phyloP scores from a whole-genome alignment of 805 yeast species.

The Yamadazyma kitorensis region DNA sequence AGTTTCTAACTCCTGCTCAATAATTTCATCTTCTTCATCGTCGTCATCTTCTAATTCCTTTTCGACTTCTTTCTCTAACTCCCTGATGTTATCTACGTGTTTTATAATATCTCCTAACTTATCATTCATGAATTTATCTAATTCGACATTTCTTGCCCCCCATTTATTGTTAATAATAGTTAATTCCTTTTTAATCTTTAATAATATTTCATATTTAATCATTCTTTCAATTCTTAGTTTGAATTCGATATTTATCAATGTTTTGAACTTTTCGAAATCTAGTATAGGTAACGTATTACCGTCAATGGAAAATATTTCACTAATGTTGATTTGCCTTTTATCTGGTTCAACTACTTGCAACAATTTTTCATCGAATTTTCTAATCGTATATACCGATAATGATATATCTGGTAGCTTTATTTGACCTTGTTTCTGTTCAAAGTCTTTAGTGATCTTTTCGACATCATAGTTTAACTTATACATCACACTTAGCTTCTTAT shows the following conservation, averaged over 20 bases:
- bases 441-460: slow-evolving; percentile 19
- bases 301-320: slow-evolving; percentile 25
- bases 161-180: slow-evolving; percentile 31
- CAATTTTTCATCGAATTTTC: slow-evolving; percentile 16
- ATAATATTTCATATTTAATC: slow-evolving; percentile 34
- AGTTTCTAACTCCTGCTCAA: slow-evolving; percentile 3
- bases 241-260: slow-evolving; percentile 32
- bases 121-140: slow-evolving; percentile 27
- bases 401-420: slow-evolving; percentile 26
- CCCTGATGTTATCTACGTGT: slow-evolving; percentile 27
- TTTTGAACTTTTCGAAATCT: slow-evolving; percentile 24
- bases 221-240: slow-evolving; percentile 28
- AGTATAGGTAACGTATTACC: slow-evolving; percentile 19
- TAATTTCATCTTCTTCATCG: slow-evolving; percentile 11
- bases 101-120: slow-evolving; percentile 23
- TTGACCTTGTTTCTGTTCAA: slow-evolving; percentile 20
- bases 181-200: slow-evolving; percentile 29
- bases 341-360: neutral
- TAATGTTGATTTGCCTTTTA: slow-evolving; percentile 10
- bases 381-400: slow-evolving; percentile 28
- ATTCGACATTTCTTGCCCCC: slow-evolving; percentile 29
- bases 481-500: slow-evolving; percentile 27
- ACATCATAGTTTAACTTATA: slow-evolving; percentile 24
- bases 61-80: slow-evolving; percentile 21
- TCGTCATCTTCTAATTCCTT: slow-evolving; percentile 21